A percentile compares a stretch with the other conserved stretches of the same genome.
Evolutionary conservation across 257 asterid species (phyloP).

Genomic region (Nicotiana tabacum): DNA sequence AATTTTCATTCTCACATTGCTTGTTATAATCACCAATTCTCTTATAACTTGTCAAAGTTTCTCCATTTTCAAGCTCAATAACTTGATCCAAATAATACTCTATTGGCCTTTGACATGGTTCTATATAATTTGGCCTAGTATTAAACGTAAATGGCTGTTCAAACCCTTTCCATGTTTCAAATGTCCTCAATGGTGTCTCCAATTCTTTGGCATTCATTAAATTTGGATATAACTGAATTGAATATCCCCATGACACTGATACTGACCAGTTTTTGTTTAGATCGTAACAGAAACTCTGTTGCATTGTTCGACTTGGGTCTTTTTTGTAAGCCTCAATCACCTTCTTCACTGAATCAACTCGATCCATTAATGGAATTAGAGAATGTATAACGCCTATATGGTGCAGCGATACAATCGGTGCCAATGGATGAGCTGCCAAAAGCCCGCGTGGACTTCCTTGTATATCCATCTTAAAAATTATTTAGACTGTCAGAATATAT

Average conservation of each 20-base stretch:
- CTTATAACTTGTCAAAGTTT: conserved; percentile 36
- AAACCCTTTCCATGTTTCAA: conserved; percentile 65
- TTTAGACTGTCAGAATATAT: not conserved
- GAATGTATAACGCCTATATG: conserved; percentile 67
- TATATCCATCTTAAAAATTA: conserved; percentile 45
- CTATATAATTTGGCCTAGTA: conserved; percentile 35
- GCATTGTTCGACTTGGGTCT: conserved; percentile 60
- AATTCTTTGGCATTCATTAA: conserved; percentile 36
- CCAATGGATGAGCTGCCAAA: conserved; percentile 75
- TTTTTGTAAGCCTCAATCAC: conserved; percentile 36
- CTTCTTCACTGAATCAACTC: conserved; percentile 43
- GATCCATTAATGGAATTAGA: conserved; percentile 34
- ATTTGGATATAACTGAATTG: conserved; percentile 52
- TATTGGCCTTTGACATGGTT: conserved; percentile 57
- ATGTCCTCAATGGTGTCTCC: conserved; percentile 63
- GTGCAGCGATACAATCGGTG: conserved; percentile 74
- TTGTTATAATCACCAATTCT: conserved; percentile 15
- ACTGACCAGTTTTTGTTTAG: conserved; percentile 51
- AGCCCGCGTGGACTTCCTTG: conserved; percentile 66
- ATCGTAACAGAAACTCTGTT: conserved; percentile 66
- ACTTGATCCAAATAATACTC: conserved; percentile 35
- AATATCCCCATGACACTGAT: conserved; percentile 74
- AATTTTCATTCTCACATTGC: conserved; percentile 29
- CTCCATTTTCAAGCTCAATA: conserved; percentile 18
- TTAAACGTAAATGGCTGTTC: conserved; percentile 55